Percentiles rank a stretch among this genome's conserved stretches.
Conservation (phyloP, 2,329 filamentous ascomycete genomes). For the Scytalidium lignicola region DNA sequence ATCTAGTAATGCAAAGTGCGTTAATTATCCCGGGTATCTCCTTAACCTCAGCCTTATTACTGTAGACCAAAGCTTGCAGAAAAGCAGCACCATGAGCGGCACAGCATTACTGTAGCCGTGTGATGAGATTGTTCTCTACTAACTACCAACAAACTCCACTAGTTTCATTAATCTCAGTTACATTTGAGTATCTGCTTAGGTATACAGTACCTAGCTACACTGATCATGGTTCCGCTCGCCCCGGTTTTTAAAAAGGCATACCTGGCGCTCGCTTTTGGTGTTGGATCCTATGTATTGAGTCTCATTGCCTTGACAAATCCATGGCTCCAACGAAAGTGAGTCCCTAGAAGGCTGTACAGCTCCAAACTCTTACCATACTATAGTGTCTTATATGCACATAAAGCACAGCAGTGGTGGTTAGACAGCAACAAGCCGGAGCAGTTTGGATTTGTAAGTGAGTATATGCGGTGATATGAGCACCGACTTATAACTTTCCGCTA, state of each 20-base stretch:
- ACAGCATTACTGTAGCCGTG: too few relatives aligned
- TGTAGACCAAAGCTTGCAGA: too few relatives aligned
- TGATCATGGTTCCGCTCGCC: constrained; percentile 26
- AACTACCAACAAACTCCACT: too few relatives aligned
- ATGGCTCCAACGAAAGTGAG: constrained; percentile 75
- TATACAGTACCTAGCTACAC: background rate
- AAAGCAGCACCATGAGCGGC: too few relatives aligned
- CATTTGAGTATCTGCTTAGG: too few relatives aligned
- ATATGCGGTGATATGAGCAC: background rate
- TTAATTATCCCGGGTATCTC: background rate
- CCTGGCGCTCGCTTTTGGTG: constrained; percentile 50
- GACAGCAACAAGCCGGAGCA: constrained; percentile 71
- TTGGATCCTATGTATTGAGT: constrained; percentile 62
- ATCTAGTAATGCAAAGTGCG: background rate
- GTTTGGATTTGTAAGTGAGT: constrained; percentile 79
- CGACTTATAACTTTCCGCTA: background rate
- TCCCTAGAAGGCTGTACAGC: constrained; percentile 9
- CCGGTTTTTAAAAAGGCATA: constrained; percentile 40
- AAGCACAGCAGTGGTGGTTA: constrained; percentile 66
- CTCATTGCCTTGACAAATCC: constrained; percentile 63
- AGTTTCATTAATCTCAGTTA: too few relatives aligned
- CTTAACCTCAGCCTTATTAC: too few relatives aligned
- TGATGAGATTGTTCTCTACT: too few relatives aligned
- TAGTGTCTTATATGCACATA: constrained; percentile 76
- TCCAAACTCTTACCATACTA: constrained; percentile 1